These are phyloP conservation scores for Ogataea siamensis DNA, from an alignment of 805 yeast genomes.

Conservation along the genomic window DNA sequence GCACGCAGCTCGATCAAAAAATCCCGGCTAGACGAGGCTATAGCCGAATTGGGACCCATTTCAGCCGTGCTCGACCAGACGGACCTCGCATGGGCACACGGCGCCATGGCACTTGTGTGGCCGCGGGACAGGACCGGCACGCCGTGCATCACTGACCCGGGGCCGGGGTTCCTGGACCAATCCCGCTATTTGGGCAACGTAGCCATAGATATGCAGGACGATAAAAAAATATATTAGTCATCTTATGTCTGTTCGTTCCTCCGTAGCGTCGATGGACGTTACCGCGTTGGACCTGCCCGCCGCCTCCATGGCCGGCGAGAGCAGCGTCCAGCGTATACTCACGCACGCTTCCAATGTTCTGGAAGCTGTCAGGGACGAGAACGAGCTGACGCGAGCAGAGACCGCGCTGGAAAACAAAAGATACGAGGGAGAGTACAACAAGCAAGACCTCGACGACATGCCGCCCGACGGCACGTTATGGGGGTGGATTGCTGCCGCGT, in stretches of 20 bases:
- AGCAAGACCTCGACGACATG: constrained; percentile 25
- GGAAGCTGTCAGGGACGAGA: constrained; percentile 32
- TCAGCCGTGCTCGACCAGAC: neutral
- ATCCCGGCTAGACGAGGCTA: constrained; percentile 1
- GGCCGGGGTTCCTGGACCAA: neutral
- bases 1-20: constrained; percentile 1
- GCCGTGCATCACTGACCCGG: neutral
- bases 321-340: constrained; percentile 5
- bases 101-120: constrained; percentile 1
- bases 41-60: neutral
- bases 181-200: neutral
- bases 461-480: constrained; percentile 46
- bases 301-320: neutral
- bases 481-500: constrained; percentile 49
- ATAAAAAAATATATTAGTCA: neutral
- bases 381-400: constrained; percentile 24
- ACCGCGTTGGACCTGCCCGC: neutral
- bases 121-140: neutral
- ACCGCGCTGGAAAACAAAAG: constrained; percentile 11
- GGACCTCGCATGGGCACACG: constrained; percentile 1
- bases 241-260: neutral
- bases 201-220: no score
- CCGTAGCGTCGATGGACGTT: constrained; percentile 1
- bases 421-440: constrained; percentile 35
- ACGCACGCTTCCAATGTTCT: constrained; percentile 28